Conservation (phyloP, 1,284 basidiomycete genomes). For the Mixia osmundae region DNA sequence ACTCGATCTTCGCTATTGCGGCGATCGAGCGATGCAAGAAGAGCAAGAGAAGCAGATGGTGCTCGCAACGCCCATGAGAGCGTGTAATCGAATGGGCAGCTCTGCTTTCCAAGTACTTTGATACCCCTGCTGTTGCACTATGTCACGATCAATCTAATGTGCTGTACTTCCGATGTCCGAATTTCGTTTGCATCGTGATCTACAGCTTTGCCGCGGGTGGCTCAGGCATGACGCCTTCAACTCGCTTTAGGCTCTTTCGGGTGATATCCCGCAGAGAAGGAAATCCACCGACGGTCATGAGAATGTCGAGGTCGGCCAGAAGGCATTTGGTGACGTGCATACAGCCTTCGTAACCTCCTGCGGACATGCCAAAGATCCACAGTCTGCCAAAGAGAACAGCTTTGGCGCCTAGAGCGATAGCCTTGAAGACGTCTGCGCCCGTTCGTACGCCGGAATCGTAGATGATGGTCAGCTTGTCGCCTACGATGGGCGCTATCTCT, state of each 20-base stretch:
- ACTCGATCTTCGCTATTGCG: no score
- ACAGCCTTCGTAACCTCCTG: slow-evolving; percentile 5
- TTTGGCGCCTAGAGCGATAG: slow-evolving; percentile 19
- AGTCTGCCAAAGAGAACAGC: slow-evolving; percentile 14
- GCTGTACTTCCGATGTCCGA: no score
- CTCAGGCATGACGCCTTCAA: background rate
- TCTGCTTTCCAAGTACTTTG: no score
- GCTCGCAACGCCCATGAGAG: no score
- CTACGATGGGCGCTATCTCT: slow-evolving; percentile 31
- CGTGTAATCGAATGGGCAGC: no score
- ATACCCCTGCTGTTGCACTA: no score
- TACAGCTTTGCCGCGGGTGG: background rate
- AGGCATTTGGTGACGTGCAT: slow-evolving; percentile 28
- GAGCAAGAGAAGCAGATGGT: no score
- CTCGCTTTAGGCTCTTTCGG: slow-evolving; percentile 1
- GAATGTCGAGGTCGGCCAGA: slow-evolving; percentile 44
- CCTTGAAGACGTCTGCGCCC: slow-evolving; percentile 19
- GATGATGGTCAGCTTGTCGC: slow-evolving; percentile 37
- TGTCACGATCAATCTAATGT: no score
- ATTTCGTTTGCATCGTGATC: no score
- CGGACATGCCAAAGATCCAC: slow-evolving; percentile 15
- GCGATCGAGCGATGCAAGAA: no score
- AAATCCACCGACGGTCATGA: slow-evolving; percentile 31
- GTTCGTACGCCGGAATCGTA: slow-evolving; percentile 36
- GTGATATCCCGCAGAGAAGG: slow-evolving; percentile 2